Base-by-base conservation (phyloP, 2,329 filamentous ascomycete genomes). In the Venturia asperata region DNA sequence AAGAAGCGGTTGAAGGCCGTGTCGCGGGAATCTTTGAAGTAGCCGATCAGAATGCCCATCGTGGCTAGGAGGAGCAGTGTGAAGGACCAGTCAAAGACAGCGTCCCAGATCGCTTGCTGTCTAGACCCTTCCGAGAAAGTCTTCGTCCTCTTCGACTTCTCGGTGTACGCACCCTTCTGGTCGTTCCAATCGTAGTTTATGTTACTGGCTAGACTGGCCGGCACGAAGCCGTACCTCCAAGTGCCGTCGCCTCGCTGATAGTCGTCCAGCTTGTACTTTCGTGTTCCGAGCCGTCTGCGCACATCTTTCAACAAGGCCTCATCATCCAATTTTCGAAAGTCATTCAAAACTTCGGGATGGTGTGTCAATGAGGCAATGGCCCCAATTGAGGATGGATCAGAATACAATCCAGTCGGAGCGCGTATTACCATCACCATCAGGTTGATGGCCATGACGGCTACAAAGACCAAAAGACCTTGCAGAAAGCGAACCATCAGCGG, bases 1-100 rank as follows among this genome's bases (percentile, higher is more conserved):
- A 67, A 66, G 30, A 67, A 67, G 34, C 39, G 42, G 19, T 66
- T 64, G 47, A 66, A 67, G 24, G 39, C 58, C 11, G 9, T 60
- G 24, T 66, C 61, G 30, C 42, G 17, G 15, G 34, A 61, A 24
- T 64, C 58, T 39, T 63, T 62, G 56, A 63, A 65, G 60, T 65
- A 65, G 21, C 30, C 64, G 21, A 63, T 58, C 11, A 65, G 30
- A 5, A 65, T 37, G 7, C 56, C 64, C 42, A 65, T 39, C 9
- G 41, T 34, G 11, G 34, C 64, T 6, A 65, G 27, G 7, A 65
- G 64, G 39, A 45, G 63, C 11, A 63, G 2, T 5, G 63, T 47
- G 37, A 65, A 65, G 19, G 45, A 39, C 21, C 39, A 17, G n/a
- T 65, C 64, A 19, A 21, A 39, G 9, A 58, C 21, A 19, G 45